Evolutionary conservation across 2,329 filamentous ascomycete species (phyloP).

Genomic region (Ceratocystis eucalypticola): DNA sequence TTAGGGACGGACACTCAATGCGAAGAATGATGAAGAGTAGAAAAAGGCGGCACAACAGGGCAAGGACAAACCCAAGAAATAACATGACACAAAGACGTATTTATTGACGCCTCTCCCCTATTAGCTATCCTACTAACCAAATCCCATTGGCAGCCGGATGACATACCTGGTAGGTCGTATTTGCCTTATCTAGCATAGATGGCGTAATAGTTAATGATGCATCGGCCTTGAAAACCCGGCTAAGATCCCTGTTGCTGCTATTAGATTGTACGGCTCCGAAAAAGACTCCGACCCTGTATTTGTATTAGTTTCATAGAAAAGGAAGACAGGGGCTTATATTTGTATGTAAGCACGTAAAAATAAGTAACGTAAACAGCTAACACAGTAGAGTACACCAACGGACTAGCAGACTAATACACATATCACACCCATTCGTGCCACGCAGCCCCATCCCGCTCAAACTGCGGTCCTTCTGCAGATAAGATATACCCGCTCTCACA

Average conservation of each 20-base stretch:
- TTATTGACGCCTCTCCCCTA: neutral
- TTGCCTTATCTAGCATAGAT: neutral
- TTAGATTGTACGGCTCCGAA: neutral
- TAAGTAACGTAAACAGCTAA: neutral
- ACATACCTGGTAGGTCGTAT: neutral
- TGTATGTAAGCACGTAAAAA: neutral
- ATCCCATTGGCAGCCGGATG: neutral
- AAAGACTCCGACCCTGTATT: neutral
- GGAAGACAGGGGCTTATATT: no score
- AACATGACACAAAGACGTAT: neutral
- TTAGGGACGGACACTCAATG: no score
- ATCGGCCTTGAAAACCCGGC: neutral
- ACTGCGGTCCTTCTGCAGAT: conserved; percentile 41
- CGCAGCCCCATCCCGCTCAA: conserved; percentile 22
- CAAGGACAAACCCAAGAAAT: neutral
- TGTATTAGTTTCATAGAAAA: neutral
- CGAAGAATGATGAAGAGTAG: neutral
- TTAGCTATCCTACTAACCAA: neutral
- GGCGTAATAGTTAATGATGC: neutral
- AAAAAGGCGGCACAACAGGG: neutral
- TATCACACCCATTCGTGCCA: conserved; percentile 25
- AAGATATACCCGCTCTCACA: conserved; percentile 44
- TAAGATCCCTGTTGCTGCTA: neutral
- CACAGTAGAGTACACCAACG: neutral
- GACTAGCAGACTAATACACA: neutral